phyloP scores from a whole-genome alignment of 1,284 basidiomycete species.

The Ganoderma lingzhi region DNA sequence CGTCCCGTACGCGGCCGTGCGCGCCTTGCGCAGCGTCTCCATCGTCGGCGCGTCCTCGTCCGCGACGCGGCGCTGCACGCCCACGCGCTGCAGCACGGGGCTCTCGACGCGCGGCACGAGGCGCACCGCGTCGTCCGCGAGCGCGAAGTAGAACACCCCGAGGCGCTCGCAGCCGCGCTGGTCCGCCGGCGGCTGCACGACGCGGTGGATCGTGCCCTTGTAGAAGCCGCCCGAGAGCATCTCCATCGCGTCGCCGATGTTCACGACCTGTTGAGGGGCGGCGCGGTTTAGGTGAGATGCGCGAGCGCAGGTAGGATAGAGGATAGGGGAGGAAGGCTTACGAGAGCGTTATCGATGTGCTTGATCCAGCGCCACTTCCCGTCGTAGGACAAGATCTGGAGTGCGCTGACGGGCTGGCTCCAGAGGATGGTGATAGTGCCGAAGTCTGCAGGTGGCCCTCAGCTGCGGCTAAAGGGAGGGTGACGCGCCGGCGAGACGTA shows the following conservation, averaged over 20 bases:
- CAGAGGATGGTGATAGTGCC: slow-evolving; percentile 63
- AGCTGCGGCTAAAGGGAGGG: background rate
- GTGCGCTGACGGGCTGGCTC: slow-evolving; percentile 64
- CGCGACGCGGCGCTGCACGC: slow-evolving; percentile 43
- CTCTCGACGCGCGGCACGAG: slow-evolving; percentile 42
- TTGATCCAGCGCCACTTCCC: slow-evolving; percentile 66
- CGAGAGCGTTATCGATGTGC: slow-evolving; percentile 66
- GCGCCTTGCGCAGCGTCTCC: slow-evolving; percentile 49
- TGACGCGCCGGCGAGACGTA: background rate
- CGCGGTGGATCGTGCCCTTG: slow-evolving; percentile 52
- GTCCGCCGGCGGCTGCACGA: slow-evolving; percentile 57
- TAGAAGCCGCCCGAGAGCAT: slow-evolving; percentile 56
- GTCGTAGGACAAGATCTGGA: slow-evolving; percentile 61
- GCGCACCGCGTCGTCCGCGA: slow-evolving; percentile 42
- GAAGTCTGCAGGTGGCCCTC: slow-evolving; percentile 50
- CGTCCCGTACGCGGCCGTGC: slow-evolving; percentile 47
- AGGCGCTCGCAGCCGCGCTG: slow-evolving; percentile 51
- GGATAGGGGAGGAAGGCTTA: slow-evolving; percentile 34
- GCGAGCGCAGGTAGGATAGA: no score
- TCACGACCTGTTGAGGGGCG: slow-evolving; percentile 42
- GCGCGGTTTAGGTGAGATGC: background rate
- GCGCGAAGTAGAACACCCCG: slow-evolving; percentile 53
- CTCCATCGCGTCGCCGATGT: slow-evolving; percentile 52
- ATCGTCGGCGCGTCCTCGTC: slow-evolving; percentile 47
- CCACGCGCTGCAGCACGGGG: slow-evolving; percentile 42